A percentile compares a stretch with the other conserved stretches of the same genome.
These are phyloP conservation scores for Suhomyces tanzawaensis DNA, from an alignment of 805 yeast species.

Conservation along the genomic window DNA sequence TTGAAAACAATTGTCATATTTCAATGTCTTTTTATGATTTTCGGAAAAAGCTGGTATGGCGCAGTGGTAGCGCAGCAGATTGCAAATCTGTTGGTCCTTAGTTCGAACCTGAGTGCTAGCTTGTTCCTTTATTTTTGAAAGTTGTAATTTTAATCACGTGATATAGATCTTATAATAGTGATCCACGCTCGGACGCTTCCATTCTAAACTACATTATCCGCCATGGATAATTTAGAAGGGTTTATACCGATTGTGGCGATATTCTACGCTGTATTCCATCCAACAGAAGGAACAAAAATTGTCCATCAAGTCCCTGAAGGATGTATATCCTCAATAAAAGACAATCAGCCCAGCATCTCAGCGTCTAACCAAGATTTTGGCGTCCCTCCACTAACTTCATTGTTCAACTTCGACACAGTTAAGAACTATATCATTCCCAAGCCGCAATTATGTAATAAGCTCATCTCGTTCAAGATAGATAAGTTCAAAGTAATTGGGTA, in stretches of 20 bases:
- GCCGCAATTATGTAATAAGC: conserved; percentile 80
- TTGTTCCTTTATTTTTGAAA: conserved; percentile 33
- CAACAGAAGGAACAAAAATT: conserved; percentile 92
- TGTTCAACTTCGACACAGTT: conserved; percentile 79
- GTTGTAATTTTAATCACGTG: not conserved
- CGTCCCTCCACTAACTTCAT: conserved; percentile 8
- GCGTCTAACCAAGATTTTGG: not conserved
- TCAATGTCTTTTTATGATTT: too few species aligned
- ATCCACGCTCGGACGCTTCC: not conserved
- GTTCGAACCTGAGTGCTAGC: conserved; percentile 95
- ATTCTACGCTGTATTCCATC: conserved; percentile 90
- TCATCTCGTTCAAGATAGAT: conserved; percentile 70
- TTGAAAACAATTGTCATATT: too few species aligned
- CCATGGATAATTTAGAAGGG: conserved; percentile 48
- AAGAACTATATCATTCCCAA: conserved; percentile 93
- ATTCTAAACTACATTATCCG: not conserved
- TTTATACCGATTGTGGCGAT: conserved; percentile 87
- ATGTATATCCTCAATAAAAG: conserved; percentile 42
- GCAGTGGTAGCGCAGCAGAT: conserved; percentile 99
- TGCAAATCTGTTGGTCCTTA: conserved; percentile 98
- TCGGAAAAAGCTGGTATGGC: conserved; percentile 62
- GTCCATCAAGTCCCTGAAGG: conserved; percentile 87
- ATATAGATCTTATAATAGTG: not conserved
- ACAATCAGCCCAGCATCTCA: not conserved
- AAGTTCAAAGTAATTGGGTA: conserved; percentile 76